Conservation (phyloP, 345 rosid genomes). For the Citrus trifoliata region DNA sequence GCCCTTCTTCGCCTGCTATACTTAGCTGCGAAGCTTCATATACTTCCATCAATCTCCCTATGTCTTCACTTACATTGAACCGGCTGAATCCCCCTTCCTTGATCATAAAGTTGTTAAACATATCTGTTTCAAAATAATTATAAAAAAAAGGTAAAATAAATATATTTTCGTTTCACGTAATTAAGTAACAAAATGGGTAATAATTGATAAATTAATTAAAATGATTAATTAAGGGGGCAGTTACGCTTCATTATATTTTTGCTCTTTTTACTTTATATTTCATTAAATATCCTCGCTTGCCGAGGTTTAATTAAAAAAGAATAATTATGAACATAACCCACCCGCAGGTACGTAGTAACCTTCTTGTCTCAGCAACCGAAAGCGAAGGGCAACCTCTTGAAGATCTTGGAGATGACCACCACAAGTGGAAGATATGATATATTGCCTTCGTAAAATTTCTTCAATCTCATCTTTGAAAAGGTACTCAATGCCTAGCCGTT, state of each 20-base stretch:
- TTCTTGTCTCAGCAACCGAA: slow-evolving; percentile 26
- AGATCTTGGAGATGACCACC: slow-evolving; percentile 1
- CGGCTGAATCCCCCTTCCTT: slow-evolving; percentile 19
- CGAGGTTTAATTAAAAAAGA: no score
- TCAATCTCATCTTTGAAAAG: slow-evolving; percentile 2
- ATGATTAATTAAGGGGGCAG: no score
- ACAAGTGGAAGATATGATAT: background rate
- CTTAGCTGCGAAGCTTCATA: slow-evolving; percentile 60
- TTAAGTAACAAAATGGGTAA: no score
- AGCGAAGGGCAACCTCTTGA: slow-evolving; percentile 23
- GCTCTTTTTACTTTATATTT: no score
- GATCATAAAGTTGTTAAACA: slow-evolving; percentile 27
- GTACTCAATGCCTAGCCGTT: slow-evolving; percentile 1
- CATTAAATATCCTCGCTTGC: no score
- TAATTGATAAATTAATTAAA: no score
- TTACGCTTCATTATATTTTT: no score
- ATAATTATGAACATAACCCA: background rate
- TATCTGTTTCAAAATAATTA: slow-evolving; percentile 21
- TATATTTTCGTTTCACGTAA: no score
- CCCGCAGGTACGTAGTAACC: slow-evolving; percentile 28
- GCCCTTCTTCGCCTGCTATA: slow-evolving; percentile 43
- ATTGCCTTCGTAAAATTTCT: background rate
- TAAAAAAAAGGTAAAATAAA: background rate
- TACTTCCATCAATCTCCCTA: slow-evolving; percentile 35
- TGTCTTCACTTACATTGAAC: slow-evolving; percentile 12